Evolutionary conservation across 495 filamentous ascomycete genomes (phyloP), one percentile per base, ranked within the genome.

Genomic region (Aspergillus sparsus): DNA sequence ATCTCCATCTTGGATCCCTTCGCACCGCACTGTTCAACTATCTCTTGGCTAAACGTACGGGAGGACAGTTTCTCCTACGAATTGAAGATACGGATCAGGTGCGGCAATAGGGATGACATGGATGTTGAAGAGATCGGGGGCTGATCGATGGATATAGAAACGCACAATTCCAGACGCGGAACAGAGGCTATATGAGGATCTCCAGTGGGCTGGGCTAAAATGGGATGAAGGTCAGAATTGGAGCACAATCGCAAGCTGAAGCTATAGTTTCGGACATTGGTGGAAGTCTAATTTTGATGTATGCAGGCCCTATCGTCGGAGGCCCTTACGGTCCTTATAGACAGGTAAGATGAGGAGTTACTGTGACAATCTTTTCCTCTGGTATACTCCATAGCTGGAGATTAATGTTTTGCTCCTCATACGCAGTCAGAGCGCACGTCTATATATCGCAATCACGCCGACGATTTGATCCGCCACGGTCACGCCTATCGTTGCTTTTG

Each of bases 61-160:
- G 89, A 6, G 94, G 94, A n/a, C 88, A 97, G 74, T 98, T 98
- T 64, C 66, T 98, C 5, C 74, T 98, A 34, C 85, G 94, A 51
- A 85, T 98, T 62, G 94, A 98, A 79, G 94, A 98, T 69, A 98
- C 94, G 37, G 94, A 98, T 77, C 87, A 90, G 83, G 92, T 96
- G 68, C 47, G 80, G 66, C 41, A 12, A 31, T 51, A 13, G 8
- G 21, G 27, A 35, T 34, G 16, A 6, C n/a, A 49, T 45, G 7
- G 27, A 39, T 34, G 10, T 49, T n/a, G 12, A 49, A 12, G 10
- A 44, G 15, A 41, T 37, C 35, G 10, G 36, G 42, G 42, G 69
- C 77, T 81, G 66, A 83, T 63, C 36, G 47, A 18, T 49, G 37
- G 27, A 16, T 61, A 50, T 70, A 91, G 89, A 91, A 86, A 85